phyloP scores from a whole-genome alignment of 768 basidiomycete species.

The Amanita subjunquillea region DNA sequence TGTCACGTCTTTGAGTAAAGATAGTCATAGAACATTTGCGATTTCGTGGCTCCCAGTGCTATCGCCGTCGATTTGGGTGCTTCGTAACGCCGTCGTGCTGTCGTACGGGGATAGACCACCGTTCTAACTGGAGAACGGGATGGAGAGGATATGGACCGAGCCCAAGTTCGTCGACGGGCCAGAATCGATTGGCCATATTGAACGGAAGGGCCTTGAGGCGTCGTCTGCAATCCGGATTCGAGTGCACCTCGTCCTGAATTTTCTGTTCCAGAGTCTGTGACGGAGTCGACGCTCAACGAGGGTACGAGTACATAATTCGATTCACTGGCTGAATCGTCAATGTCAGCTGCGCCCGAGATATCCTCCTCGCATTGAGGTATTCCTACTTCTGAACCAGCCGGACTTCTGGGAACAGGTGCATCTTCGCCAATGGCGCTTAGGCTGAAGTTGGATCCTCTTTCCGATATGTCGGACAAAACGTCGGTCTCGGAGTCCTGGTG shows the following conservation, averaged over 20 bases:
- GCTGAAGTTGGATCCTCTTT: constrained; percentile 10
- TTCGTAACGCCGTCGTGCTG: constrained; percentile 6
- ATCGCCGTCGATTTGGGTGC: constrained; percentile 4
- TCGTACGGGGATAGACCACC: constrained; percentile 17
- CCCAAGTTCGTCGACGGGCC: constrained; percentile 19
- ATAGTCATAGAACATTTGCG: constrained; percentile 31
- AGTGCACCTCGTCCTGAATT: neutral
- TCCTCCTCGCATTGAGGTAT: neutral
- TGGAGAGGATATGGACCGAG: constrained; percentile 40
- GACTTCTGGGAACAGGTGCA: neutral
- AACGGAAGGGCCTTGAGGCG: constrained; percentile 9
- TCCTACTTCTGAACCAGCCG: neutral
- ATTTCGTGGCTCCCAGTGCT: neutral
- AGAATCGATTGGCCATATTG: constrained; percentile 26
- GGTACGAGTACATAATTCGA: constrained; percentile 20
- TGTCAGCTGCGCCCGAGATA: neutral
- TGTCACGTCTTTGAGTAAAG: constrained; percentile 23
- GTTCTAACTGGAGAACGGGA: constrained; percentile 39
- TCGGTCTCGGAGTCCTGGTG: constrained; percentile 37
- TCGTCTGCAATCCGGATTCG: neutral
- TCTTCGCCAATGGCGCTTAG: neutral
- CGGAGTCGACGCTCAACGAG: constrained; percentile 14
- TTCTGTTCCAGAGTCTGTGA: neutral
- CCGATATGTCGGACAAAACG: constrained; percentile 31
- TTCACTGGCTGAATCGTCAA: constrained; percentile 17